Percentiles rank a stretch among this genome's conserved stretches.
Evolutionary conservation across 805 yeast genomes (phyloP).

Genomic region (Suhomyces emberorum): DNA sequence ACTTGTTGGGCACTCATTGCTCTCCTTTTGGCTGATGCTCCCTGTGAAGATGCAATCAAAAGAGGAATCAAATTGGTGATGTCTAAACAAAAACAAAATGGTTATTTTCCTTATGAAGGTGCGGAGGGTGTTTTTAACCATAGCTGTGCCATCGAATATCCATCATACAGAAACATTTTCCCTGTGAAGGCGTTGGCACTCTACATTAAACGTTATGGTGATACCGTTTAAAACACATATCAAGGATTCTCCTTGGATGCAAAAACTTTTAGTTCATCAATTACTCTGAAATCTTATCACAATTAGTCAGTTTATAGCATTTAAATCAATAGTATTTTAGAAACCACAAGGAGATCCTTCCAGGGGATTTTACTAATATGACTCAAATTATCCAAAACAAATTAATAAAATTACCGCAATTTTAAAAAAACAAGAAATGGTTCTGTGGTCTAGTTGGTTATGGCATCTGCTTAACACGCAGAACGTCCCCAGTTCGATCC

Average conservation of each 20-base stretch:
- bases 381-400: too few relatives aligned
- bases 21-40: conserved; percentile 75
- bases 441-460: conserved; percentile 99
- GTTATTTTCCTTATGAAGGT: conserved; percentile 83
- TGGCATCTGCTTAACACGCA: conserved; percentile 99
- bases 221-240: conserved; percentile 2
- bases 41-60: conserved; percentile 58
- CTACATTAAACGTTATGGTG: conserved; percentile 37
- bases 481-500: conserved; percentile 99
- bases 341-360: too few relatives aligned
- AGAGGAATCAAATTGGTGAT: conserved; percentile 63
- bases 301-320: too few relatives aligned
- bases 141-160: conserved; percentile 87
- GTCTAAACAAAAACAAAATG: conserved; percentile 63
- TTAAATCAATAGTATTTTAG: too few relatives aligned
- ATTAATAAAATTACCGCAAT: too few relatives aligned
- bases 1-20: conserved; percentile 93
- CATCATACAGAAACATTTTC: conserved; percentile 84
- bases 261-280: too few relatives aligned
- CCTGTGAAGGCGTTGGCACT: conserved; percentile 92
- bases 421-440: conserved; percentile 47
- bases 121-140: conserved; percentile 97
- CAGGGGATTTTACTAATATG: too few relatives aligned
- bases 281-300: too few relatives aligned
- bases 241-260: too few relatives aligned